Evolutionary conservation across 2,329 filamentous ascomycete genomes (phyloP).

Genomic region (Trichoderma sp.): DNA sequence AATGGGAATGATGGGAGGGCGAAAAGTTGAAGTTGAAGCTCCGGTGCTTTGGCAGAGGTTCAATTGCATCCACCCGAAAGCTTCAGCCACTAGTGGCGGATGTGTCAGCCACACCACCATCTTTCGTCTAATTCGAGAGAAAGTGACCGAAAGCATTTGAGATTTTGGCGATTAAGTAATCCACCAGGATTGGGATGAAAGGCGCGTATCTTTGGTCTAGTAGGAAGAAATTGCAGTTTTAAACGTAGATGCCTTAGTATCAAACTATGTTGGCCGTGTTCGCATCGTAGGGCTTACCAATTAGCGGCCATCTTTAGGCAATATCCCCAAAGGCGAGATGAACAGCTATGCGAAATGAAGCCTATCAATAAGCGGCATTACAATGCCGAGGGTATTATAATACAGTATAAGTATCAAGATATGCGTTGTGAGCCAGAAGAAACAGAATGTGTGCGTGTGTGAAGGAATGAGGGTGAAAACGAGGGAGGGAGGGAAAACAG

Average conservation of each 20-base stretch:
- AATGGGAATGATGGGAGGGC: not conserved
- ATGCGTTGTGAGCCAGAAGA: not conserved
- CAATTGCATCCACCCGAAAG: constrained; percentile 4
- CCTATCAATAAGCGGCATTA: constrained; percentile 8
- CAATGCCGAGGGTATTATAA: constrained; percentile 7
- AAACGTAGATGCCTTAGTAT: not conserved
- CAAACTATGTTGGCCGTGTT: not conserved
- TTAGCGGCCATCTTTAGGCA: not conserved
- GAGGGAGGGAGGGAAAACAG: not conserved
- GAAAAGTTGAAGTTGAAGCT: constrained; percentile 5
- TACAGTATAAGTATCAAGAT: not conserved
- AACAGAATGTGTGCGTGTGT: not conserved
- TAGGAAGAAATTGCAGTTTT: not conserved
- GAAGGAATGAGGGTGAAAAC: not conserved
- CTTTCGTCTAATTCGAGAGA: not conserved
- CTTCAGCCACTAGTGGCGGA: constrained; percentile 20
- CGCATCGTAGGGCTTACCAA: not conserved
- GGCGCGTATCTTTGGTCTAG: not conserved
- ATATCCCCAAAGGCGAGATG: not conserved
- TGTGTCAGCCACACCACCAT: constrained; percentile 24
- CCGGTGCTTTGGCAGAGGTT: not conserved
- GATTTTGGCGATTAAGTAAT: not conserved
- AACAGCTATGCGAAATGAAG: not conserved
- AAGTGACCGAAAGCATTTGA: not conserved
- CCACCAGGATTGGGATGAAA: not conserved